These are phyloP conservation scores for Guadua angustifolia DNA, from an alignment of 176 grass and related monocot species.

Conservation along the genomic window DNA sequence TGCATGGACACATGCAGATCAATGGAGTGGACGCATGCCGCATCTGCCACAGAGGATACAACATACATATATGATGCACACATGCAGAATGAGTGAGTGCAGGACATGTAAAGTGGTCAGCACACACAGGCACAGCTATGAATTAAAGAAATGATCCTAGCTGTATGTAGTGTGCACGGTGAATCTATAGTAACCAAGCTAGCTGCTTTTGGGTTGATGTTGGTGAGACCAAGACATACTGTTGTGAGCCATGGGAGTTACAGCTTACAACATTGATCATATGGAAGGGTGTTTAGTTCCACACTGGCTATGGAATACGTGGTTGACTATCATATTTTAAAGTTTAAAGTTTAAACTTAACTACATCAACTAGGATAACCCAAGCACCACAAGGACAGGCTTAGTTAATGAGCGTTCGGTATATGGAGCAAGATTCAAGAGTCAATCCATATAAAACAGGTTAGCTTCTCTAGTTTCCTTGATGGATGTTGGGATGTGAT, in stretches of 20 bases:
- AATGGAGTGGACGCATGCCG: background rate
- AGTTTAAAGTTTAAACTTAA: background rate
- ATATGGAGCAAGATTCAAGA: background rate
- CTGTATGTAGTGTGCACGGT: background rate
- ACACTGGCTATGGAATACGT: background rate
- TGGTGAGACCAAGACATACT: background rate
- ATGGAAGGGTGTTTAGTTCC: background rate
- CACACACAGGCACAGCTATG: constrained; percentile 1
- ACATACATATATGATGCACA: background rate
- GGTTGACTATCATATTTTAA: constrained; percentile 11
- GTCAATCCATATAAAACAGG: background rate
- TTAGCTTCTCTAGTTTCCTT: background rate
- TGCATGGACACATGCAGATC: constrained; percentile 3
- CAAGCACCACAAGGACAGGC: background rate
- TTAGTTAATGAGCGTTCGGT: background rate
- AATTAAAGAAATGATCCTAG: background rate
- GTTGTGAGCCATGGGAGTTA: background rate
- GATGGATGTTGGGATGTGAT: background rate
- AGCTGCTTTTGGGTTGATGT: constrained; percentile 6
- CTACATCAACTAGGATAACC: constrained; percentile 20
- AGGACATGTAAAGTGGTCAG: constrained; percentile 1
- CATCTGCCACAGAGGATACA: background rate
- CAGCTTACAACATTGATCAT: constrained; percentile 16
- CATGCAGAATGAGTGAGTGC: constrained; percentile 10
- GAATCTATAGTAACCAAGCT: constrained; percentile 6